Percentiles rank a stretch among this genome's conserved stretches.
These are phyloP conservation scores for Vitellaria paradoxa DNA, from an alignment of 179 eudicot species.

Conservation along the genomic window DNA sequence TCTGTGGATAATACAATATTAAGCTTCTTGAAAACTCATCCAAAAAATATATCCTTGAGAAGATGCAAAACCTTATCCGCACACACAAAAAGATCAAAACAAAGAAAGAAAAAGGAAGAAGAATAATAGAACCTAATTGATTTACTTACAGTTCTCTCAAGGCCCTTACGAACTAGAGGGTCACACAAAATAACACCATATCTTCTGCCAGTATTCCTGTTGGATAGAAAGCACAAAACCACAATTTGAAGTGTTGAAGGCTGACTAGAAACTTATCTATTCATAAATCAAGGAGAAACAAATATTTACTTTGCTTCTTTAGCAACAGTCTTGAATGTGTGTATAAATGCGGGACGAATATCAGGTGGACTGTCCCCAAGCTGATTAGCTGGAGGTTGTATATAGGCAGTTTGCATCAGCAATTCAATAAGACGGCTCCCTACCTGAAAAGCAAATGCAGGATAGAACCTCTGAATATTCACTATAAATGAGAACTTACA, in stretches of 20 bases:
- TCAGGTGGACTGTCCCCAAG: slow-evolving; percentile 59
- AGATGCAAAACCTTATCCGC: too few species aligned
- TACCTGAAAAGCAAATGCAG: slow-evolving; percentile 47
- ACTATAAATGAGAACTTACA: background rate
- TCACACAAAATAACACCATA: slow-evolving; percentile 88
- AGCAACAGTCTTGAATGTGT: slow-evolving; percentile 46
- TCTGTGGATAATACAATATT: background rate
- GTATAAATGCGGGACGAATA: slow-evolving; percentile 88
- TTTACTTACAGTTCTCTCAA: slow-evolving; percentile 76
- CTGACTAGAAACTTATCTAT: background rate
- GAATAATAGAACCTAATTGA: background rate
- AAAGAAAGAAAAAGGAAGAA: background rate
- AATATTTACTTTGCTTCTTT: slow-evolving; percentile 54
- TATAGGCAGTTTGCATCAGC: slow-evolving; percentile 74
- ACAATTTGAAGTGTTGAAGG: slow-evolving; percentile 5
- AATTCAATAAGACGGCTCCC: slow-evolving; percentile 83
- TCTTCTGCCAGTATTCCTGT: slow-evolving; percentile 61
- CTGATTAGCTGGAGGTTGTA: slow-evolving; percentile 77
- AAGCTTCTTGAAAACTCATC: background rate
- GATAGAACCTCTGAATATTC: slow-evolving; percentile 5
- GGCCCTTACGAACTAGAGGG: slow-evolving; percentile 65
- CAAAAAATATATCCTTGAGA: too few species aligned
- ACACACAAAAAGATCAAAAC: too few species aligned
- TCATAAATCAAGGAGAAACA: background rate
- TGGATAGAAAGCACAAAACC: slow-evolving; percentile 14